These are phyloP conservation scores for Kuraishia floccosa DNA, from an alignment of 805 yeast genomes.

Conservation along the genomic window DNA sequence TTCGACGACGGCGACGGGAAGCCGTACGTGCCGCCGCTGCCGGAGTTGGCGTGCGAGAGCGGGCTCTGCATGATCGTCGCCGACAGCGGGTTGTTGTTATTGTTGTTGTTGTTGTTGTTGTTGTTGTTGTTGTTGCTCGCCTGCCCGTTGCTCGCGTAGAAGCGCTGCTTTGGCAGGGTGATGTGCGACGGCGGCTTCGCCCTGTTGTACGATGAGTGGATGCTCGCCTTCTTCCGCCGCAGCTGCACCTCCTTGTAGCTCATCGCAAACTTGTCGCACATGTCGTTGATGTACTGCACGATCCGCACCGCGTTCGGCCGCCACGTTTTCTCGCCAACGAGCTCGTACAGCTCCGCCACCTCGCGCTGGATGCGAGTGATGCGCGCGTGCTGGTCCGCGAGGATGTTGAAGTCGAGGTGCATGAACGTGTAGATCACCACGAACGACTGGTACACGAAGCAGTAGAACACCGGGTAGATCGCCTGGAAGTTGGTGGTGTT, in stretches of 20 bases:
- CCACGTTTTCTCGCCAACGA: conserved; percentile 14
- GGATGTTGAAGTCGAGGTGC: conserved; percentile 26
- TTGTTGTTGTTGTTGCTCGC: too few relatives aligned
- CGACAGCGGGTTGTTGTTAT: background rate
- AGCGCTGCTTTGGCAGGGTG: background rate
- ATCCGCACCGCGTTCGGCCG: conserved; percentile 18
- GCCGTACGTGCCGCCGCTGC: background rate
- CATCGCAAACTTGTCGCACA: conserved; percentile 17
- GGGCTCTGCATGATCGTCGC: background rate
- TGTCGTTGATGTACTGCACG: conserved; percentile 18
- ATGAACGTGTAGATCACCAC: conserved; percentile 37
- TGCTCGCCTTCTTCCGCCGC: too few relatives aligned
- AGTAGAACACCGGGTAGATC: conserved; percentile 33
- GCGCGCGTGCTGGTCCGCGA: conserved; percentile 13
- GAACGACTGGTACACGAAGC: conserved; percentile 39
- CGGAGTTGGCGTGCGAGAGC: background rate
- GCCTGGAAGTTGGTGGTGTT: conserved; percentile 18
- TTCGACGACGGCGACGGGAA: background rate
- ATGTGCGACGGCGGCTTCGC: background rate
- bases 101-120: too few relatives aligned
- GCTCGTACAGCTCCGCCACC: conserved; percentile 18
- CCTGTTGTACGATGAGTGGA: too few relatives aligned
- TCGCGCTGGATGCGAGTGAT: conserved; percentile 12
- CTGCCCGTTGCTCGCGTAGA: too few relatives aligned
- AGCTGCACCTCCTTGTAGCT: conserved; percentile 8